phyloP scores from a whole-genome alignment of 2,329 filamentous ascomycete genomes.

The Penicillium olsonii region DNA sequence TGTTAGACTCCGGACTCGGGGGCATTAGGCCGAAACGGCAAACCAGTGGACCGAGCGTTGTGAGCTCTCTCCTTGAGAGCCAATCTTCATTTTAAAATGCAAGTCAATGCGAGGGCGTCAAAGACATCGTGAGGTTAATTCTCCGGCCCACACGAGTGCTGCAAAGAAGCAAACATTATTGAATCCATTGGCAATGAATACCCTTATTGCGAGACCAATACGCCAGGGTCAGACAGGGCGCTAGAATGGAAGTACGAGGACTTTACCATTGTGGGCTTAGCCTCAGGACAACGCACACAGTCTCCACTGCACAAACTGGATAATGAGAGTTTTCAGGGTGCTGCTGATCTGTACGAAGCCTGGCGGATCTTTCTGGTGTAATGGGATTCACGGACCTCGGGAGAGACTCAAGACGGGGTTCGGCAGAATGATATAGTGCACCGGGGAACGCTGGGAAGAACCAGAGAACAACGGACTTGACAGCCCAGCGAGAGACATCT shows the following conservation, averaged over 20 bases:
- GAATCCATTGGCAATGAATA: constrained; percentile 4
- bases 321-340: not conserved
- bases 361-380: not conserved
- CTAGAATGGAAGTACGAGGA: not conserved
- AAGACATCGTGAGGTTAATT: constrained; percentile 19
- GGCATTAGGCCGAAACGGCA: not conserved
- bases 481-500: not conserved
- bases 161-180: constrained; percentile 7
- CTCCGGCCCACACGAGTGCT: constrained; percentile 21
- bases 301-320: constrained; percentile 2
- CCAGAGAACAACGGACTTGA: not conserved
- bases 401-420: not conserved
- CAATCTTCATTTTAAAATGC: constrained; percentile 17
- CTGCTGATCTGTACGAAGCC: not conserved
- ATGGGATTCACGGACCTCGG: not conserved
- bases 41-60: constrained; percentile 22
- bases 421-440: not conserved
- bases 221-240: constrained; percentile 6
- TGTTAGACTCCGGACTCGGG: constrained; percentile 6
- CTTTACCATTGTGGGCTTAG: not conserved
- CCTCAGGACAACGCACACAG: constrained; percentile 7
- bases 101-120: constrained; percentile 24
- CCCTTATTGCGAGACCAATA: constrained; percentile 1
- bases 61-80: constrained; percentile 18
- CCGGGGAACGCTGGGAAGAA: not conserved